Percentiles rank a stretch among this genome's conserved stretches.
Evolutionary conservation across 495 filamentous ascomycete genomes (phyloP).

Genomic region (Neurospora intermedia): DNA sequence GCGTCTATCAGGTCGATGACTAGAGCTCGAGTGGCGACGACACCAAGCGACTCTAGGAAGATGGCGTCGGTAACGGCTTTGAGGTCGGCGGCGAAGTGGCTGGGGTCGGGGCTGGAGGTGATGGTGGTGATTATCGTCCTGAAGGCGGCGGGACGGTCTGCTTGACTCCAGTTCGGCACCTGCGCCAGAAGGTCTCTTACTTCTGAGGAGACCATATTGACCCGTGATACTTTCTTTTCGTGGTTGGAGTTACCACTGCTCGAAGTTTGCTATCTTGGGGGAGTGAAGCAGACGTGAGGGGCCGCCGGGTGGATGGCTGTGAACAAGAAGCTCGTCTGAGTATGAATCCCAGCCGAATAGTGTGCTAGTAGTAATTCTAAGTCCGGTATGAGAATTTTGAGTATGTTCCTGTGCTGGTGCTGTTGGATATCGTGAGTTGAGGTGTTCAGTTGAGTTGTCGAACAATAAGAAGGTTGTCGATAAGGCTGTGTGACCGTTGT

Average conservation of each 20-base stretch:
- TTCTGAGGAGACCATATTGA: constrained; percentile 17
- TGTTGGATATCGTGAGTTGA: not conserved
- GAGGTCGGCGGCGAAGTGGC: constrained; percentile 52
- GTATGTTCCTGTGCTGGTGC: not conserved
- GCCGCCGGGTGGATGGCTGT: not conserved
- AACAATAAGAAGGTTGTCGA: not conserved
- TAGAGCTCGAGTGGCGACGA: constrained; percentile 63
- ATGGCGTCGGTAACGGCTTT: constrained; percentile 58
- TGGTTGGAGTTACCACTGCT: not conserved
- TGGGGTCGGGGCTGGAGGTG: constrained; percentile 41
- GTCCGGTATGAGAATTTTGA: not conserved
- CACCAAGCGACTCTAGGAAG: constrained; percentile 56
- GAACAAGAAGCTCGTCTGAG: not conserved
- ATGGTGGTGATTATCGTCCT: constrained; percentile 55
- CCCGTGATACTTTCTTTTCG: not conserved
- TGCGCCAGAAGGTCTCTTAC: constrained; percentile 43
- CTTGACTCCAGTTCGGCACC: constrained; percentile 40
- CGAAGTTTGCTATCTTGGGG: not conserved
- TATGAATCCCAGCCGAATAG: not conserved
- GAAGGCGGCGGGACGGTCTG: constrained; percentile 46
- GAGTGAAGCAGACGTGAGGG: not conserved
- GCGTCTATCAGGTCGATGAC: constrained; percentile 54
- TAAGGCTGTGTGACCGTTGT: not conserved
- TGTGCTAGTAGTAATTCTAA: not conserved
- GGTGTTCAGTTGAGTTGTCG: not conserved